Conservation (phyloP, 331 rosid species). For the Pyracantha coccinea region DNA sequence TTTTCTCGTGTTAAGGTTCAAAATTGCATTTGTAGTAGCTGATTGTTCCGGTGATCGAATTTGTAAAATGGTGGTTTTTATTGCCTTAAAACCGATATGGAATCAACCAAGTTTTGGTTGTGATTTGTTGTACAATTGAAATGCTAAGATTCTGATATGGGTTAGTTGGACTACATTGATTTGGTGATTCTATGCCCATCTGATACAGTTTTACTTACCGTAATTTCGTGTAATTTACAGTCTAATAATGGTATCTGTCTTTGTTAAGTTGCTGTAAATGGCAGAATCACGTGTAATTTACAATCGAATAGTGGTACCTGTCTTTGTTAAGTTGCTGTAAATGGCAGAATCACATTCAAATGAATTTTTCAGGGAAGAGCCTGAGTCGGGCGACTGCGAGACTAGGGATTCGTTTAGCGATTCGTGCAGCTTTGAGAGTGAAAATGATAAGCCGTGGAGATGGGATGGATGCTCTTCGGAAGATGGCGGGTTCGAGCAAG, state of each 20-base stretch:
- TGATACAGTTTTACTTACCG: neutral
- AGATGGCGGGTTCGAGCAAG: slow-evolving; percentile 83
- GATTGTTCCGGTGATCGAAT: neutral
- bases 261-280: neutral
- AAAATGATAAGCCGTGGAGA: slow-evolving; percentile 78
- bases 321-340: neutral
- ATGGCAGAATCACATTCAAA: neutral
- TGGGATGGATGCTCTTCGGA: slow-evolving; percentile 91
- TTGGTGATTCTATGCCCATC: neutral
- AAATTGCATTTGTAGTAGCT: no score
- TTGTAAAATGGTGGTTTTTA: slow-evolving; percentile 3
- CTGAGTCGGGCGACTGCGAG: slow-evolving; percentile 75
- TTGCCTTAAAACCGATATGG: slow-evolving; percentile 5
- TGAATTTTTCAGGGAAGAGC: slow-evolving; percentile 55
- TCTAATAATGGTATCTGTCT: neutral
- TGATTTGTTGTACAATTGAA: neutral
- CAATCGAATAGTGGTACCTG: neutral
- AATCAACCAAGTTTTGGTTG: neutral
- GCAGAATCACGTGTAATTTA: neutral
- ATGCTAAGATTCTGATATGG: neutral
- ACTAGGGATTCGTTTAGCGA: slow-evolving; percentile 84
- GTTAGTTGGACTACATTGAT: neutral
- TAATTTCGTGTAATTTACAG: neutral
- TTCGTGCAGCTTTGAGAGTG: slow-evolving; percentile 75
- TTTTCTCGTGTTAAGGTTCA: no score